A percentile compares a stretch with the other conserved stretches of the same genome.
phyloP scores from a whole-genome alignment of 2,329 filamentous ascomycete genomes.

The Alternaria sp. region DNA sequence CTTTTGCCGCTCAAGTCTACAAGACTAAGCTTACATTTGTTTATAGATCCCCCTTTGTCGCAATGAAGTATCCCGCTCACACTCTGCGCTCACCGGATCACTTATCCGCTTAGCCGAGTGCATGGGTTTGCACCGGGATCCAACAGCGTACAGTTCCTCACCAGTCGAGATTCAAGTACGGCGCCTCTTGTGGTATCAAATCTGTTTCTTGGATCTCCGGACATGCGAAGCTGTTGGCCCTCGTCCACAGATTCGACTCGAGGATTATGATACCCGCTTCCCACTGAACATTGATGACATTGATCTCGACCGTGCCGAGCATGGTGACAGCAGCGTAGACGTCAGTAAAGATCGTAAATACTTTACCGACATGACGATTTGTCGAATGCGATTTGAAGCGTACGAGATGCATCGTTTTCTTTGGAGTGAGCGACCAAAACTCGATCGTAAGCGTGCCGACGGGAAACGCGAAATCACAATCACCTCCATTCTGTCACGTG shows the following conservation, averaged over 20 bases:
- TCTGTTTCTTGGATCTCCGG: conserved; percentile 78
- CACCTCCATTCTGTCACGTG: conserved; percentile 70
- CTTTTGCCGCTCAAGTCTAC: not conserved
- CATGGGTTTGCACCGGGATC: conserved; percentile 78
- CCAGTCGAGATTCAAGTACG: conserved; percentile 75
- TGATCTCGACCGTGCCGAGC: conserved; percentile 59
- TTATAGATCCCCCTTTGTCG: conserved; percentile 73
- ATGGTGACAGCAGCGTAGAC: conserved; percentile 45
- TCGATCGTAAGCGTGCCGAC: conserved; percentile 58
- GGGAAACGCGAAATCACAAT: conserved; percentile 50
- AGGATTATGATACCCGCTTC: conserved; percentile 77
- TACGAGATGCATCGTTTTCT: conserved; percentile 76
- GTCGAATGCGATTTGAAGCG: conserved; percentile 74
- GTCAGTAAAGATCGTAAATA: conserved; percentile 57
- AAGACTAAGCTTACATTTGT: conserved; percentile 2
- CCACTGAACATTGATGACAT: conserved; percentile 75
- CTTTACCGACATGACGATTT: conserved; percentile 74
- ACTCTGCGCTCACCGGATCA: conserved; percentile 75
- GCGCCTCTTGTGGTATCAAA: conserved; percentile 77
- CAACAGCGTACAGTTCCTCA: conserved; percentile 69
- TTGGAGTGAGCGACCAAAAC: conserved; percentile 72
- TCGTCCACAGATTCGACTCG: conserved; percentile 72
- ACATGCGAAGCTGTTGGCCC: conserved; percentile 79
- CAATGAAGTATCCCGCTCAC: conserved; percentile 74
- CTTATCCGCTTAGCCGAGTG: conserved; percentile 78